Evolutionary conservation across 495 filamentous ascomycete genomes (phyloP).

Genomic region (Acidiella bohemica): DNA sequence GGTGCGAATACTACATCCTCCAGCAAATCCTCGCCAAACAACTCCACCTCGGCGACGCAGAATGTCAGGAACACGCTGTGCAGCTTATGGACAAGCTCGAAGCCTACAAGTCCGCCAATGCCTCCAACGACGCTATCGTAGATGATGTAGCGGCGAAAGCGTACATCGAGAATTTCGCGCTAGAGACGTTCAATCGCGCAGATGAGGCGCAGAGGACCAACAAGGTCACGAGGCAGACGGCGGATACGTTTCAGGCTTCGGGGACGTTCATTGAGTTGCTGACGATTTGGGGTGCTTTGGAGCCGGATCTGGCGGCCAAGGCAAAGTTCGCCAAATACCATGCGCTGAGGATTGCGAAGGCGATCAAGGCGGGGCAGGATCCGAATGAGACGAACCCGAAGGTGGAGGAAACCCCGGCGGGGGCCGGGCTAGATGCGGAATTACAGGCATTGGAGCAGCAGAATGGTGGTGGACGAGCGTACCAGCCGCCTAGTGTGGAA

Average conservation of each 20-base stretch:
- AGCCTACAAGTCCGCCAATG: constrained; percentile 53
- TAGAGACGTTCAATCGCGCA: constrained; percentile 73
- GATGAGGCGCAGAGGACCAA: constrained; percentile 69
- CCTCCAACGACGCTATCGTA: constrained; percentile 55
- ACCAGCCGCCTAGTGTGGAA: not conserved
- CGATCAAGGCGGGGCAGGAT: constrained; percentile 79
- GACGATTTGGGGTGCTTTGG: constrained; percentile 64
- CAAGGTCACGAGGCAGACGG: constrained; percentile 85
- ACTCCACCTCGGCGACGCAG: constrained; percentile 62
- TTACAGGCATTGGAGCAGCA: constrained; percentile 35
- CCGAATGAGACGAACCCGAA: constrained; percentile 77
- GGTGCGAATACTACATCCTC: constrained; percentile 76
- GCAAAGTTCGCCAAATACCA: constrained; percentile 96
- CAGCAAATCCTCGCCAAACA: constrained; percentile 73
- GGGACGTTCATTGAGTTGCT: constrained; percentile 81
- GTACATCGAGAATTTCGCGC: constrained; percentile 85
- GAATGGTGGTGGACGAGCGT: constrained; percentile 9
- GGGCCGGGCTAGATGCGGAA: constrained; percentile 34
- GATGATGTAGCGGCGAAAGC: constrained; percentile 78
- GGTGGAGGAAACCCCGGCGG: constrained; percentile 41
- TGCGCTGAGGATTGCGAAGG: constrained; percentile 77
- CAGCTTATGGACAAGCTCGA: constrained; percentile 86
- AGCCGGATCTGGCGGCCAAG: constrained; percentile 67
- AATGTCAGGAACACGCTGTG: constrained; percentile 64
- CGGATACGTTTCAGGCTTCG: constrained; percentile 82